Conservation (phyloP, 2,329 filamentous ascomycete species). For the Podosphaera aphanis region DNA sequence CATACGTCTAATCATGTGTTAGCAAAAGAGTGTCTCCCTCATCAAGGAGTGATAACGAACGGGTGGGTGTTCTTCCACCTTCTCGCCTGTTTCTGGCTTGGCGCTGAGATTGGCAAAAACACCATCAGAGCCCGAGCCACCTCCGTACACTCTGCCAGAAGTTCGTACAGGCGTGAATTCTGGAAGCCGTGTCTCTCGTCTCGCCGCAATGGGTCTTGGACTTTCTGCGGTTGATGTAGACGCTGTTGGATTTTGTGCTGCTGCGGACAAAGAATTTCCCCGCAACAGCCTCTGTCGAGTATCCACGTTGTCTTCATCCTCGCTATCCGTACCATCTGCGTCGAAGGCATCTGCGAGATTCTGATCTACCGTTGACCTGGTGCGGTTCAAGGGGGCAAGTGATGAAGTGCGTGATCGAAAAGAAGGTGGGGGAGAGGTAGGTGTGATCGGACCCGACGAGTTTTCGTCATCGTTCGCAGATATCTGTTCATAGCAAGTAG, state of each 20-base stretch:
- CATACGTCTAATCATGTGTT: slow-evolving; percentile 47
- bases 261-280: slow-evolving; percentile 22
- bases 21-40: background rate
- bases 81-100: slow-evolving; percentile 60
- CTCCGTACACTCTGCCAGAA: slow-evolving; percentile 35
- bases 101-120: slow-evolving; percentile 91
- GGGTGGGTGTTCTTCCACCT: slow-evolving; percentile 74
- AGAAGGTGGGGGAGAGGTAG: slow-evolving; percentile 46
- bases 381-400: slow-evolving; percentile 22
- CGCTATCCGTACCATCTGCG: slow-evolving; percentile 50
- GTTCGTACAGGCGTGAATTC: slow-evolving; percentile 10
- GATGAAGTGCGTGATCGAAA: slow-evolving; percentile 72
- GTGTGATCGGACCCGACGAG: slow-evolving; percentile 14
- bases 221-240: slow-evolving; percentile 7
- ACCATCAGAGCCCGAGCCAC: slow-evolving; percentile 65
- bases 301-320: slow-evolving; percentile 48
- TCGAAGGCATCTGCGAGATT: slow-evolving; percentile 88
- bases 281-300: slow-evolving; percentile 74
- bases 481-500: slow-evolving; percentile 20
- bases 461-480: slow-evolving; percentile 32
- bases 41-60: slow-evolving; percentile 29
- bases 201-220: slow-evolving; percentile 9
- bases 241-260: slow-evolving; percentile 14
- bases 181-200: slow-evolving; percentile 12
- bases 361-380: slow-evolving; percentile 35